Evolutionary conservation across 2,329 filamentous ascomycete genomes (phyloP).

Genomic region (Amesomyces nigricolor): DNA sequence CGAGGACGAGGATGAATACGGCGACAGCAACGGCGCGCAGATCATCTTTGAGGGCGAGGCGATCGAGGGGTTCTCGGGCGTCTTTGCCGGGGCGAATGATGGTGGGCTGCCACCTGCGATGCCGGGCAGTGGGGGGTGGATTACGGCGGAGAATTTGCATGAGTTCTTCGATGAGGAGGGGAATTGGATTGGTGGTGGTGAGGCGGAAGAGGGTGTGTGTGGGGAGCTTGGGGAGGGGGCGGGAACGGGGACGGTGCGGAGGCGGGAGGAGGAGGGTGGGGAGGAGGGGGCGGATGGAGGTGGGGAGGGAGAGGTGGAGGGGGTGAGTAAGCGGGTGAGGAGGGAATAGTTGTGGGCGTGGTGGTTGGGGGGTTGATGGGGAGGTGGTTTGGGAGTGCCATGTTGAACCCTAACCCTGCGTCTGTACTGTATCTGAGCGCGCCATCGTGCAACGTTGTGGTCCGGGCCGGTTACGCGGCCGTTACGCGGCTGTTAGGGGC

Average conservation of each 20-base stretch:
- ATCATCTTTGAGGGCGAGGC: slow-evolving; percentile 54
- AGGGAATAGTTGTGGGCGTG: slow-evolving; percentile 9
- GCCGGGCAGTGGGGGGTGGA: slow-evolving; percentile 73
- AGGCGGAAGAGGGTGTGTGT: slow-evolving; percentile 37
- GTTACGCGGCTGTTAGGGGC: no score
- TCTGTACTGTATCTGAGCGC: no score
- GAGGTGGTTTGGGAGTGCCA: no score
- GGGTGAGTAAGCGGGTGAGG: slow-evolving; percentile 19
- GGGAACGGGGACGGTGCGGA: slow-evolving; percentile 21
- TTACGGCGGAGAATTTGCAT: slow-evolving; percentile 85
- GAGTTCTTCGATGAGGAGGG: slow-evolving; percentile 78
- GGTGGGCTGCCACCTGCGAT: slow-evolving; percentile 59
- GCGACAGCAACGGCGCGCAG: slow-evolving; percentile 33
- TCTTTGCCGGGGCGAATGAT: slow-evolving; percentile 33
- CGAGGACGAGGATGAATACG: slow-evolving; percentile 46
- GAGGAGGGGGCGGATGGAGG: slow-evolving; percentile 1
- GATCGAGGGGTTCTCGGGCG: slow-evolving; percentile 52
- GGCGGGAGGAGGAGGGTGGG: slow-evolving; percentile 18
- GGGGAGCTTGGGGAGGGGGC: slow-evolving; percentile 29
- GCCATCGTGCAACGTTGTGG: no score
- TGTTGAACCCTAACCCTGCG: no score
- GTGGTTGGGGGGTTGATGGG: no score
- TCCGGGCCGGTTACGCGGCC: no score
- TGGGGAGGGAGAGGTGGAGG: background rate
- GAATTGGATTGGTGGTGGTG: slow-evolving; percentile 59